Conservation (phyloP, 768 basidiomycete species). For the Podaxis sp. region DNA sequence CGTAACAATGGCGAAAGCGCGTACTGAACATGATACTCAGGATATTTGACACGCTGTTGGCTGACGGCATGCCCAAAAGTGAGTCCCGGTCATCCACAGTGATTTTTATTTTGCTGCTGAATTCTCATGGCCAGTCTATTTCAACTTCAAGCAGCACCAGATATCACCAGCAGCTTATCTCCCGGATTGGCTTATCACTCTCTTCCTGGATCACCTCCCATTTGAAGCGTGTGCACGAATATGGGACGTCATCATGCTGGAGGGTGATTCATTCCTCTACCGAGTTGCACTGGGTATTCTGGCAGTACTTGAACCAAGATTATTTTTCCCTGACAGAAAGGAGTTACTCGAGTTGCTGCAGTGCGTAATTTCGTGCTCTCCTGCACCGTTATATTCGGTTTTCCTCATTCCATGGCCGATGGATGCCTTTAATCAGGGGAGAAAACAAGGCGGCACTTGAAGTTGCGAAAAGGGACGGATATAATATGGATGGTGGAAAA, state of each 20-base stretch:
- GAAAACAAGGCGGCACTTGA: constrained; percentile 82
- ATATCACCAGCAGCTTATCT: constrained; percentile 85
- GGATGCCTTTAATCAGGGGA: constrained; percentile 45
- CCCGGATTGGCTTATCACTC: constrained; percentile 74
- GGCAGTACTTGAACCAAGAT: constrained; percentile 76
- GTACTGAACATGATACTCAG: constrained; percentile 33
- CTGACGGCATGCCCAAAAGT: constrained; percentile 95
- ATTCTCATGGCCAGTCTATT: constrained; percentile 59
- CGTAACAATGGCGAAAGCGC: not conserved
- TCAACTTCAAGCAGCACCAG: constrained; percentile 93
- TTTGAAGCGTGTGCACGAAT: constrained; percentile 87
- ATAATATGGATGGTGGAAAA: constrained; percentile 61
- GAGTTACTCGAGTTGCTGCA: constrained; percentile 78
- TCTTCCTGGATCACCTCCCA: constrained; percentile 85
- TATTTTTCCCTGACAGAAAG: constrained; percentile 84
- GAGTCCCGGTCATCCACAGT: constrained; percentile 21
- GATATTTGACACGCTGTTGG: constrained; percentile 89
- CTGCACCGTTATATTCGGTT: not conserved
- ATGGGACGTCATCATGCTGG: constrained; percentile 86
- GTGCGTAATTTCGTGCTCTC: constrained; percentile 36
- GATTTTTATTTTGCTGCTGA: constrained; percentile 10
- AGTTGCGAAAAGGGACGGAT: constrained; percentile 73
- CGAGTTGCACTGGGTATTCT: constrained; percentile 82
- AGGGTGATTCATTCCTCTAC: constrained; percentile 89
- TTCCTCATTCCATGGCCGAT: constrained; percentile 6